These are phyloP conservation scores for Fusarium compactum DNA, from an alignment of 2,329 filamentous ascomycete genomes.

Conservation along the genomic window DNA sequence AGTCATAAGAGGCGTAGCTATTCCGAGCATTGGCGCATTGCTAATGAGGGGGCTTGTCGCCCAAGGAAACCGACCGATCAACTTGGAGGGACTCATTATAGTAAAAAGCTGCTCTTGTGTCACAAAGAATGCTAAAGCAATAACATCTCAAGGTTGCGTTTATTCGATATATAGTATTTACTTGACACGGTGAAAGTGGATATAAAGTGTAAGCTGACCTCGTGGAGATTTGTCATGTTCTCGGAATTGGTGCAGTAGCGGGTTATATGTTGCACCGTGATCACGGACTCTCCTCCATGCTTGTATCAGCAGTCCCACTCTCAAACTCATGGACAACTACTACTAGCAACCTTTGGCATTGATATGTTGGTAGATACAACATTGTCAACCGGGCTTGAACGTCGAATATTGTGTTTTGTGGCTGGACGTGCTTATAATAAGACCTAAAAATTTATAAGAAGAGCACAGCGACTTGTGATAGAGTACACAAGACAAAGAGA, in stretches of 20 bases:
- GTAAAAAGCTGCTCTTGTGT: neutral
- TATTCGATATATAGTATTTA: neutral
- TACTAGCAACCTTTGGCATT: neutral
- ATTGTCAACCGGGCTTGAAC: no score
- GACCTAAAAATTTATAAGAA: neutral
- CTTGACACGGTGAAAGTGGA: neutral
- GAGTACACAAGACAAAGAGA: neutral
- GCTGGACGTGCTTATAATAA: neutral
- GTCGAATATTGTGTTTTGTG: no score
- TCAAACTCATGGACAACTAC: neutral
- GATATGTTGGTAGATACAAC: neutral
- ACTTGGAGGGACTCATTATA: conserved; percentile 44
- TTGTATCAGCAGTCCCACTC: neutral
- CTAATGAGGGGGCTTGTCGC: conserved; percentile 48
- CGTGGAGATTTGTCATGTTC: conserved; percentile 32
- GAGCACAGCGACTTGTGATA: neutral
- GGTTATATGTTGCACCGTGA: neutral
- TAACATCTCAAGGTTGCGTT: neutral
- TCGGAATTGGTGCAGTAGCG: neutral
- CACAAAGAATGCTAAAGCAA: neutral
- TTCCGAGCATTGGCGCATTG: conserved; percentile 55
- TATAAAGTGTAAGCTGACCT: conserved; percentile 1
- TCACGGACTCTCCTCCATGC: neutral
- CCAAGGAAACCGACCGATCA: conserved; percentile 51
- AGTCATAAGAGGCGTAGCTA: conserved; percentile 51